Base-by-base conservation (phyloP, 176 grass and related monocot genomes). In the Juncus effusus region DNA sequence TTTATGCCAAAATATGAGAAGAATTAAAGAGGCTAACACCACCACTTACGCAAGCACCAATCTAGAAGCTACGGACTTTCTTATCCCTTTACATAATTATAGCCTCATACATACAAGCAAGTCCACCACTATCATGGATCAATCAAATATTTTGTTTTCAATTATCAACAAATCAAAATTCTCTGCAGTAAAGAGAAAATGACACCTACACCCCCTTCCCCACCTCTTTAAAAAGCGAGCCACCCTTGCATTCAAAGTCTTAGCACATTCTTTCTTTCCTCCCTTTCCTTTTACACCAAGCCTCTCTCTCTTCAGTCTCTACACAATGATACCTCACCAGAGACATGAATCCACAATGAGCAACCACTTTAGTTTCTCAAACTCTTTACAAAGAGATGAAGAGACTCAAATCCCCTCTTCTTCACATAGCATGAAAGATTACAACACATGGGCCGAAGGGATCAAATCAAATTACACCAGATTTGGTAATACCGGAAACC, bases 31-130 rank as follows among this genome's bases (percentile, higher is more conserved):
- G 39, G 47, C 45, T 16, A 70, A 16, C 6, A 70, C 13, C 68
- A 45, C 14, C 37, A 59, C 36, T 44, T 59, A 72, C 54, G 68
- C 68, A 59, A 59, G 38, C 39, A 19, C n/a, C 0, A 53, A 72
- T 72, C 69, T 72, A 72, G 69, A 72, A 72, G 53, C 12, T 12
- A 13, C 35, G 35, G 69, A 72, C 69, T 72, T 72, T 59, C 8
- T 40, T 70, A 8, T 9, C 9, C 64, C 16, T 5, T 47, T 10
- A 40, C 54, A 70, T 28, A 28, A 28, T 28, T 28, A 28, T 28
- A 28, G 37, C 10, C 67, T 51, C 65, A 54, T 13, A 54, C 37
- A 45, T 28, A 59, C 54, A 72, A 72, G 28, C 14, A 60, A 72
- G 44, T 47, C 44, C 44, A 41, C 14, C 11, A 56, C 44, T 72